Base-by-base conservation (phyloP, 805 yeast species). In the Barnettozyma californica region DNA sequence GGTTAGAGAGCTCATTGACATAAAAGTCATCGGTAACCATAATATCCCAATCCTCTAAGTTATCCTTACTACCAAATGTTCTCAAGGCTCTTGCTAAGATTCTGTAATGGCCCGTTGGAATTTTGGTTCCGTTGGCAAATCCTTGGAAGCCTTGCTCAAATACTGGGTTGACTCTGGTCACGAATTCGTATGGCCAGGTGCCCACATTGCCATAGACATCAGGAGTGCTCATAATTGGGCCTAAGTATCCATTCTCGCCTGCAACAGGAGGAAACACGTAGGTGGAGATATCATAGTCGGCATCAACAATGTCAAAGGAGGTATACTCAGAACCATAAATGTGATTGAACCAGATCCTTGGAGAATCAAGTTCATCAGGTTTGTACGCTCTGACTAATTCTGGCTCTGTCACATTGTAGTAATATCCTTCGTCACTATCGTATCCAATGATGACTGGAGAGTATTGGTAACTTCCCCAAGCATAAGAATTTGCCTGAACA, bases 281-380 rank as follows among this genome's bases (percentile, higher is more conserved):
- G 6, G 41, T 13, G 9, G 36, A 19, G 18, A 51, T 4, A 25
- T 51, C 49, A 31, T 51, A 53, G 20, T 51, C 53, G 4, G 42
- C 41, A 11, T 46, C 52, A 43, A 53, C 57, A 39, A 51, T 16
- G 44, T 53, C 57, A 23, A 48, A 41, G 2, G 57, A 53, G 18
- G 31, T 11, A 13, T 34, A 37, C 43, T 50, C 51, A 20, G 51
- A 16, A 42, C 54, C 56, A 33, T 48, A 48, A 16, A 46, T 42
- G 27, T 39, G 16, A 36, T 25, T 40, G 47, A 33, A 53, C 27
- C 40, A 44, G 26, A 53, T 31, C 3, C 18, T 9, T 39, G 54
- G 54, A 13, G 48, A 45, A 5, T 41, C 47, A n/a, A 11, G 31
- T 1, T 2, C 16, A 11, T 21, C 18, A 14, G 51, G 49, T 9